Evolutionary conservation across 2,329 filamentous ascomycete species (phyloP), one percentile per base, ranked within the genome.

Genomic region (Dactylellina cionopaga): DNA sequence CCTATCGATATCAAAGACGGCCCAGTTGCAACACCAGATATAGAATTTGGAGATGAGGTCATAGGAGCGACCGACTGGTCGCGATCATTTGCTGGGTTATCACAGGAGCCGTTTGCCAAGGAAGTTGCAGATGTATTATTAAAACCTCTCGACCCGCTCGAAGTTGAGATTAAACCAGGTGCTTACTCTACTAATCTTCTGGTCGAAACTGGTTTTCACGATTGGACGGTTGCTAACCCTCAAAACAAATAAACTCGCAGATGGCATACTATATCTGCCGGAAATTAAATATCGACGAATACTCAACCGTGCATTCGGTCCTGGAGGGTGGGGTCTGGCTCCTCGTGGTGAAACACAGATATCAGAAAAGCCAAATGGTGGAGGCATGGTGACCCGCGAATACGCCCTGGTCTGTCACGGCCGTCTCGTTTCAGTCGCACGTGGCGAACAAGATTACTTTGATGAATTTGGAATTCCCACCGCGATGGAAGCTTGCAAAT

Each of bases 261-360:
- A 99, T 82, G 95, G 95, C 31, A 94, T 99, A 76, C 84, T 98
- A 70, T 99, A 98, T 80, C 84, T 99, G 68, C 95, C 95, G 10
- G 95, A 99, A 84, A 98, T 99, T 84, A 97, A 98, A 83, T 99
- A 99, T 82, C 85, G 95, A 44, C 85, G 94, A 74, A 94, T 96
- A 75, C 81, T 99, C 77, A 97, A 98, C 80, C 84, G 85, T 77
- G 92, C 92, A 0, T 99, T 99, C 82, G 94, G 95, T 0, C 95
- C 95, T 0, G 95, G 96, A 59, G 95, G 91, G 5, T 99, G 95
- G 95, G 95, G 95, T 0, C 83, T 99, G 60, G 94, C 94, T 63
- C 95, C 95, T 7, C 84, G 93, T 68, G 90, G 92, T 13, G 91
- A 96, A 79, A 88, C 91, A 55, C 89, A 92, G 10, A 91, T 96